Evolutionary conservation across 306 rosid genomes (phyloP), one percentile per base, ranked within the genome.

Genomic region (Prunus salicina): DNA sequence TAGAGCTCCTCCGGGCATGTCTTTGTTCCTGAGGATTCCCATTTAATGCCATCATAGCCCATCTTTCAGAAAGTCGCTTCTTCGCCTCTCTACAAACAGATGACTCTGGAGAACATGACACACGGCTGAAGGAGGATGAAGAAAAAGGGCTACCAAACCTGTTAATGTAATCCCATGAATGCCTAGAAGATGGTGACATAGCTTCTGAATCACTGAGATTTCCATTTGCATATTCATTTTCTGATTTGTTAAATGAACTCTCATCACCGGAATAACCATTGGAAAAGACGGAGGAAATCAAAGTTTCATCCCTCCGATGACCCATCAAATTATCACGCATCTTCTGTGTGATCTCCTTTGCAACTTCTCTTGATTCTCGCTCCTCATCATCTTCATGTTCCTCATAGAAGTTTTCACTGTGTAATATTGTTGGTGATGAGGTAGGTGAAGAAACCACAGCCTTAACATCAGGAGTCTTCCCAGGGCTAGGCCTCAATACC

Each of bases 61-160:
- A 96, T 87, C 98, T 88, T 89, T 96, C 98, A 34, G 97, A 91
- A 8, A 96, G 91, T 50, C 98, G 78, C 90, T 88, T 92, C 91
- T 93, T 96, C 20, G 99, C 99, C 78, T 96, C 99, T 75, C 88
- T 89, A 85, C 96, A 88, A 43, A 95, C 98, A 19, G 90, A 87
- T 74, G 99, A 92, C 67, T 95, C 98, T 3, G 97, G 93, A 78
- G 98, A 95, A 82, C 93, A 88, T 0, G 97, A 83, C 28, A 81
- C 77, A n/a, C 85, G 93, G 50, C 96, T 86, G 61, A 90, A 88
- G 18, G 97, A 92, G 53, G 88, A 80, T 15, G 91, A 77, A 83
- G 97, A 91, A 76, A 88, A 86, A 38, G 97, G 92, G 79, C 96
- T 84, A 5, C 87, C 87, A 60, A 78, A 80, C 80, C 77, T 83